Evolutionary conservation across 495 filamentous ascomycete genomes (phyloP), one percentile per base, ranked within the genome.

Genomic region (Cercophora sp.): DNA sequence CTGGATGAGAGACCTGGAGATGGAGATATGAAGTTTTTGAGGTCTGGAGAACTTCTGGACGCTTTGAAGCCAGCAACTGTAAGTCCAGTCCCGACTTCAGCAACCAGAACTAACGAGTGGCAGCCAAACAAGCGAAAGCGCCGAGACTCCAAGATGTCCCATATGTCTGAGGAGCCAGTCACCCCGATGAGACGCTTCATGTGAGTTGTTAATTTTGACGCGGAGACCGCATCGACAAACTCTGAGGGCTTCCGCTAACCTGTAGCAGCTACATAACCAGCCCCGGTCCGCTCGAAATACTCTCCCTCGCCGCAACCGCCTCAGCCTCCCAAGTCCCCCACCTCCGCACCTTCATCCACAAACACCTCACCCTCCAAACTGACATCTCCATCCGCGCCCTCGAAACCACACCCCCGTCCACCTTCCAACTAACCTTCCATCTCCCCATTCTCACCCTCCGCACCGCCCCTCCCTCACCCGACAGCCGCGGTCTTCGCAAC

Each of bases 281-380:
- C 36, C 52, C 45, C 15, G 54, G 59, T 23, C 15, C 56, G 0
- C 40, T 27, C 23, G 49, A 34, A 25, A 45, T 48, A 5, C 35
- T 62, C 20, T 49, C 56, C 0, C 37, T 62, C 4, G 51, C 31
- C 0, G 40, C 56, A 0, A 45, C 56, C 0, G 56, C 56, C 8
- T 57, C 60, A 2, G 29, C 43, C n/a, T 41, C 9, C 9, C 53
- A 57, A 16, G 41, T 47, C 10, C 13, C 24, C 2, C 25, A 26
- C 29, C 31, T 62, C 13, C 34, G 29, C 9, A 50, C 52, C 6
- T 62, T 59, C 29, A 31, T 62, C 1, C 53, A 62, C 53, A 56
- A 56, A 5, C 40, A 62, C 42, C 25, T 62, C 11, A 52, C 47
- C 10, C 53, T 58, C 20, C 55, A 52, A 34, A 13, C 51, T 0